Base-by-base conservation (phyloP, 768 basidiomycete genomes). In the Mycena vitilis region DNA sequence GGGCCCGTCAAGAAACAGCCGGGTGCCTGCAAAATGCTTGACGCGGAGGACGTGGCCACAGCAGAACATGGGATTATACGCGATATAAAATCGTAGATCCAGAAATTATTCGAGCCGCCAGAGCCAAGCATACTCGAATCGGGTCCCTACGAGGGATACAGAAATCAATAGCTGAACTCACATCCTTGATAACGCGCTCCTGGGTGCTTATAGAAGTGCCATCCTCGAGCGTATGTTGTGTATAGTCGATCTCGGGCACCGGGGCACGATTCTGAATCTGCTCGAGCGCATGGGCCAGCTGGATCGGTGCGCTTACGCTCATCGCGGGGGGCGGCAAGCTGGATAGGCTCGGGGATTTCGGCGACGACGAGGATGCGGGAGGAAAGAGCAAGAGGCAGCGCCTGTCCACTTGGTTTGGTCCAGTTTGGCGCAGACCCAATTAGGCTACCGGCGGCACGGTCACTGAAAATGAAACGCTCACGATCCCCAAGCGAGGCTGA, bases 121-220 rank as follows among this genome's bases (percentile, higher is more conserved):
- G 60, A 77, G 62, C 54, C 56, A 69, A 66, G 57, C 20, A 16
- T 49, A 8, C 60, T 73, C 48, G 60, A 40, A 36, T 48, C 38
- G 56, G 25, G 49, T 57, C 42, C 34, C 38, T 37, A 36, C 38
- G 38, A 69, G 53, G 16, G 23, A 22, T 16, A 20, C 22, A 13
- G 53, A 18, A 73, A 55, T 48, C 30, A 58, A 63, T 37, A 44
- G 30, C n/a, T 38, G 25, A 25, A 80, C 90, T 73, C 73, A 97
- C 96, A 83, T 99, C 97, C 81, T 98, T 98, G 76, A 98, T 89
- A 53, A 98, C 95, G 73, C 97, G 89, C 80, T 98, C 96, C 75
- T 95, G 94, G 13, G 98, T 99, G 80, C 90, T 94, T 75, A 98
- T 92, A 58, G 90, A 85, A 74, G 88, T 91, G 30, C 98, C 98